These are phyloP conservation scores for Lanmaoa pseudosensibilis DNA, from an alignment of 768 basidiomycete genomes.

Conservation along the genomic window DNA sequence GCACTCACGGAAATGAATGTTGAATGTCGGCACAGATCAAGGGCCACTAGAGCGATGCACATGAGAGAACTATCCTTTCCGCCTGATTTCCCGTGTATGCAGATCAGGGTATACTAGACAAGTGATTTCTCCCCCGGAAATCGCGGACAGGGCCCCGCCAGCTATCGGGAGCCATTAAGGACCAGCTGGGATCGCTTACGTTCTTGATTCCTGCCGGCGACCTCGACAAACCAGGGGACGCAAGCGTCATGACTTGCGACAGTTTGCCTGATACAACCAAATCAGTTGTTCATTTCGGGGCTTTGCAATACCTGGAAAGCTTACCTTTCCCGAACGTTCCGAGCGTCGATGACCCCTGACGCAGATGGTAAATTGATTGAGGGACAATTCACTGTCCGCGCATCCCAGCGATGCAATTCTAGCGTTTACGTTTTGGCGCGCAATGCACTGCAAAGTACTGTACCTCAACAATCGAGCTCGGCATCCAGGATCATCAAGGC, in stretches of 20 bases:
- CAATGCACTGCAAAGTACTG: background rate
- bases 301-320: background rate
- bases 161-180: background rate
- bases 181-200: background rate
- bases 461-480: background rate
- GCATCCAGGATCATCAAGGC: slow-evolving; percentile 5
- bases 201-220: background rate
- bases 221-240: background rate
- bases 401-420: background rate
- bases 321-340: background rate
- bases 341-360: background rate
- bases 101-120: background rate
- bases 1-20: slow-evolving; percentile 7
- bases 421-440: background rate
- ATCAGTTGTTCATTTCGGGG: background rate
- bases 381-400: background rate
- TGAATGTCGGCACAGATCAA: background rate
- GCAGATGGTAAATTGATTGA: background rate
- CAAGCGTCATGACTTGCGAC: background rate
- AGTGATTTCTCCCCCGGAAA: background rate
- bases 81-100: background rate
- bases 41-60: background rate
- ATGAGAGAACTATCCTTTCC: background rate
- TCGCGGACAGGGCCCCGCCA: background rate
- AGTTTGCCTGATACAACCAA: background rate